phyloP scores from a whole-genome alignment of 176 grass and related monocot genomes.

The Bromus sterilis region DNA sequence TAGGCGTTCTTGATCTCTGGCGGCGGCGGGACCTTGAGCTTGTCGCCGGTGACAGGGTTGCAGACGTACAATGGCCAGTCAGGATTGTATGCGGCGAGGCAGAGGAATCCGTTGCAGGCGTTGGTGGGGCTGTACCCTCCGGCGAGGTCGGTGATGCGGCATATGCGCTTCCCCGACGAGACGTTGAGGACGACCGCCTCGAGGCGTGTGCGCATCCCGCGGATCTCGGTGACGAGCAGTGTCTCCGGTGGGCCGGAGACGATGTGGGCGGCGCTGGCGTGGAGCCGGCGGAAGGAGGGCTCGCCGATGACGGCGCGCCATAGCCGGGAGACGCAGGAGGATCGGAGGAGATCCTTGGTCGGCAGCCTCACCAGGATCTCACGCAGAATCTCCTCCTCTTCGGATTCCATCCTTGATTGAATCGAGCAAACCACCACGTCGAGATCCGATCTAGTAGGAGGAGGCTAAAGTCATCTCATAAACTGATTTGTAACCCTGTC shows the following conservation, averaged over 20 bases:
- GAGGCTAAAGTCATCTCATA: too few relatives aligned
- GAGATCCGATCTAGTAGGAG: too few relatives aligned
- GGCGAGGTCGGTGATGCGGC: background rate
- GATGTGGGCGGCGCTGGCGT: background rate
- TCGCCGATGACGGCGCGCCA: background rate
- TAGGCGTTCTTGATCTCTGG: accelerated
- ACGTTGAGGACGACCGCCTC: background rate
- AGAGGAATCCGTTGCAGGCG: background rate
- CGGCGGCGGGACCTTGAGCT: background rate
- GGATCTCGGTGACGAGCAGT: background rate
- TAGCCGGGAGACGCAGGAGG: background rate
- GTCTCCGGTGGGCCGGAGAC: background rate
- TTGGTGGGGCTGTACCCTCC: background rate
- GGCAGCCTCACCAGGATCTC: background rate
- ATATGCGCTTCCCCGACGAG: background rate
- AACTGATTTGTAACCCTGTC: too few relatives aligned
- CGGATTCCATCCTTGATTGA: too few relatives aligned
- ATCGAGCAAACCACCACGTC: too few relatives aligned
- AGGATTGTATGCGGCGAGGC: background rate
- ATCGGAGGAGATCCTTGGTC: background rate
- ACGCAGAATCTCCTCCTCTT: background rate
- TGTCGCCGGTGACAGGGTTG: background rate
- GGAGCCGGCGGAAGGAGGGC: background rate
- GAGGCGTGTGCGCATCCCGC: background rate
- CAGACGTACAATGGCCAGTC: background rate